A percentile compares a stretch with the other conserved stretches of the same genome.
These are phyloP conservation scores for Solanum chmielewskii DNA, from an alignment of 257 asterid genomes.

Conservation along the genomic window DNA sequence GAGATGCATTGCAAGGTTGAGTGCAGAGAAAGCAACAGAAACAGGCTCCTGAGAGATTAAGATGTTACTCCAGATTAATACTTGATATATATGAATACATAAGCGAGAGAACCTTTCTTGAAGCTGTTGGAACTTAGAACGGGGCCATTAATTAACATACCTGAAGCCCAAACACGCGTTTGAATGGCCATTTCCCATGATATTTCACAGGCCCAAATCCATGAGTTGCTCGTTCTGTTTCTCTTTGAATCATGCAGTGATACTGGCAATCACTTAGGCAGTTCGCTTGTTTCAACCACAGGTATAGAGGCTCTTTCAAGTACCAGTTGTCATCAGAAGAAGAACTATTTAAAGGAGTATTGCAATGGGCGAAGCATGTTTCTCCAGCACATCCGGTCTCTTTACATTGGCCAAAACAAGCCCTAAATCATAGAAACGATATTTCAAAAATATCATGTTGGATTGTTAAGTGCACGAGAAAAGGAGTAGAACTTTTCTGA, in stretches of 20 bases:
- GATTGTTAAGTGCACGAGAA: background rate
- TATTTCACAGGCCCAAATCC: conserved; percentile 54
- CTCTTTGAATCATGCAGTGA: conserved; percentile 62
- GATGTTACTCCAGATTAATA: background rate
- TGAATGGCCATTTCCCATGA: conserved; percentile 77
- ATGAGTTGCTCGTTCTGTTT: conserved; percentile 45
- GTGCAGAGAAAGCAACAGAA: conserved; percentile 76
- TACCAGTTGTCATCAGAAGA: conserved; percentile 18
- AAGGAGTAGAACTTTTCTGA: background rate
- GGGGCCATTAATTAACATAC: conserved; percentile 18
- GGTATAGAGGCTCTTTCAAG: conserved; percentile 24
- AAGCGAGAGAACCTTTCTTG: background rate
- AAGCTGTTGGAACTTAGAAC: background rate
- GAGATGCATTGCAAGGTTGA: conserved; percentile 77
- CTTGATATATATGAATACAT: background rate
- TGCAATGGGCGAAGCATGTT: conserved; percentile 54
- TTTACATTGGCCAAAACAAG: conserved; percentile 54
- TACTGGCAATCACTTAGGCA: conserved; percentile 64
- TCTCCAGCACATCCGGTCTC: conserved; percentile 57
- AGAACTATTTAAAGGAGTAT: conserved; percentile 31
- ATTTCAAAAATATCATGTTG: background rate
- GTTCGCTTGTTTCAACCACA: conserved; percentile 53
- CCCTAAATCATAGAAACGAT: conserved; percentile 22
- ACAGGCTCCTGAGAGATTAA: conserved; percentile 62
- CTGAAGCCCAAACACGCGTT: conserved; percentile 53